A percentile compares a stretch with the other conserved stretches of the same genome.
Evolutionary conservation across 2,329 filamentous ascomycete genomes (phyloP).

Genomic region (Colletotrichum liriopes): DNA sequence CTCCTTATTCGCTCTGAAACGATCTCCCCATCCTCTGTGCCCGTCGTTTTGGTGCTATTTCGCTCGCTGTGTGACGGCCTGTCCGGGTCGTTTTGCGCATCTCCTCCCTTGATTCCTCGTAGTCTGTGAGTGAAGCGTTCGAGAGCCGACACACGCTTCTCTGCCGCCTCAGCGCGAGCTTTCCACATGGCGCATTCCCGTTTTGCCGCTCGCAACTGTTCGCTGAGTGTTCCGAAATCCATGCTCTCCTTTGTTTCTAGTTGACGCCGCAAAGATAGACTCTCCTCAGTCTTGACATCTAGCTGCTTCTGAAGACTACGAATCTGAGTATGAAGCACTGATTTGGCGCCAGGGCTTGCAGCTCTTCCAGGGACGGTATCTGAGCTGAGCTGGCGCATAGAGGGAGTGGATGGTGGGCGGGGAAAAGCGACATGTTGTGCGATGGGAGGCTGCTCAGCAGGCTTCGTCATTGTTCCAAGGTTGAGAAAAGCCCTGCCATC

Average conservation of each 20-base stretch:
- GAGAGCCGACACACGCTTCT: conserved; percentile 66
- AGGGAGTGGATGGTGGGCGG: conserved; percentile 53
- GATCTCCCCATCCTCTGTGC: conserved; percentile 25
- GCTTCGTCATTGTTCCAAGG: conserved; percentile 57
- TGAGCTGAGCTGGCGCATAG: conserved; percentile 27
- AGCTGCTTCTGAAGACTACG: conserved; percentile 65
- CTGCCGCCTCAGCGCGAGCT: conserved; percentile 69
- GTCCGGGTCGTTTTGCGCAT: conserved; percentile 24
- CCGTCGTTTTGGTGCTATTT: conserved; percentile 12
- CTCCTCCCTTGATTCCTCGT: conserved; percentile 49
- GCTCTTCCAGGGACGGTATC: conserved; percentile 16
- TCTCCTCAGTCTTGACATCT: conserved; percentile 62
- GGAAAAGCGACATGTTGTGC: conserved; percentile 56
- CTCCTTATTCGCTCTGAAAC: conserved; percentile 21
- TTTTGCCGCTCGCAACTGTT: conserved; percentile 62
- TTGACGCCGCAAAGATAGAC: conserved; percentile 60
- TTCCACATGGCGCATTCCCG: conserved; percentile 66
- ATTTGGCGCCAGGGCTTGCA: conserved; percentile 49
- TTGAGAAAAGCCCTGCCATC: conserved; percentile 46
- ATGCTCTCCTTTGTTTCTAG: conserved; percentile 61
- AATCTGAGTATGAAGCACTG: conserved; percentile 64
- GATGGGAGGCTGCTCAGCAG: conserved; percentile 55
- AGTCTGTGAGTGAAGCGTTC: conserved; percentile 59
- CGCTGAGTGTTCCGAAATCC: conserved; percentile 63
- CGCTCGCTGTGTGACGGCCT: not conserved